Evolutionary conservation across 192 early-diverging fungal species (phyloP).

Genomic region (Lobosporangium transversale): DNA sequence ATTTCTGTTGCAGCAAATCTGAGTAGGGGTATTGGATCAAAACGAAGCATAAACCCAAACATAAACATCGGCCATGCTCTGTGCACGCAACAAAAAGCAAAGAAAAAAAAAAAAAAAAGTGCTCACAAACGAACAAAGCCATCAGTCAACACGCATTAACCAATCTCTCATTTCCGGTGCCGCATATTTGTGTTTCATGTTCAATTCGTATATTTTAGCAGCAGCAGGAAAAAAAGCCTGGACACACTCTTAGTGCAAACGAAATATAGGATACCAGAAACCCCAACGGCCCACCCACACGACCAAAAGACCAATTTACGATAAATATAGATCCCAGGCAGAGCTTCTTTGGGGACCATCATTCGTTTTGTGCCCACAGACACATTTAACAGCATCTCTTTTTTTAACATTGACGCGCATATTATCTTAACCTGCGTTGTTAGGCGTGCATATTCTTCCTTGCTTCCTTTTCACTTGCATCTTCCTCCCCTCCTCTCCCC

Average conservation of each 20-base stretch:
- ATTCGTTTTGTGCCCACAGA: too few species aligned
- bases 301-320: conserved; percentile 8
- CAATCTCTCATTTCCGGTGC: conserved; percentile 1
- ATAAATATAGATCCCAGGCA: conserved; percentile 9
- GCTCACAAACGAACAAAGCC: not conserved
- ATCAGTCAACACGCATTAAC: not conserved
- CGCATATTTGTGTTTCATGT: conserved; percentile 1
- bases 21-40: not conserved
- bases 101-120: not conserved
- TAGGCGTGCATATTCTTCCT: too few species aligned
- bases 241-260: too few species aligned
- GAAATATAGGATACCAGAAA: not conserved
- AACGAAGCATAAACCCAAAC: not conserved
- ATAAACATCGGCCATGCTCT: not conserved
- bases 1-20: not conserved
- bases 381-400: too few species aligned
- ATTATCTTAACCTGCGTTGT: too few species aligned
- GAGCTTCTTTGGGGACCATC: too few species aligned
- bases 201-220: not conserved
- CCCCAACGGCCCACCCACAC: not conserved
- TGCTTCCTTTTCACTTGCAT: too few species aligned
- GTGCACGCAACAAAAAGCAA: conserved; percentile 2
- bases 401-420: too few species aligned
- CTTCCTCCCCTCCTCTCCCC: not conserved
- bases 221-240: not conserved